A percentile compares a stretch with the other conserved stretches of the same genome.
Evolutionary conservation across 2,329 filamentous ascomycete genomes (phyloP).

Genomic region (Colletotrichum sp.): DNA sequence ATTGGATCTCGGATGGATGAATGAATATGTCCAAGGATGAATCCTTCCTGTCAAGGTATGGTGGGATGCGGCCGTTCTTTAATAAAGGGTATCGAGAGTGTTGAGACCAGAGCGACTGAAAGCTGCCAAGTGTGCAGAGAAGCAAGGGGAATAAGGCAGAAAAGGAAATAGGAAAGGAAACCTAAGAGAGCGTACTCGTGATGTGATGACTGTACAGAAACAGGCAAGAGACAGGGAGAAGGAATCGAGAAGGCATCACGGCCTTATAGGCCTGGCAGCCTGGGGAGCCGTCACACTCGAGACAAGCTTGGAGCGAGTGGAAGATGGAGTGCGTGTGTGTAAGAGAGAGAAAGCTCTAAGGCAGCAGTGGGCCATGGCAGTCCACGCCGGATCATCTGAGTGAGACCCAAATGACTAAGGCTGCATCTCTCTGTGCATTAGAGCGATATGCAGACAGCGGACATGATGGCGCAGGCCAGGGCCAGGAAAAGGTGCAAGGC

Average conservation of each 20-base stretch:
- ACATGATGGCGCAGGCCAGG: slow-evolving; percentile 26
- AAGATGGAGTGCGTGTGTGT: slow-evolving; percentile 26
- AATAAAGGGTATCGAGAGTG: slow-evolving; percentile 5
- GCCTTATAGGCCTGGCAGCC: slow-evolving; percentile 59
- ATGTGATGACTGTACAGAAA: slow-evolving; percentile 21
- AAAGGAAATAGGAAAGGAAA: slow-evolving; percentile 26
- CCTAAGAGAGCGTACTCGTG: slow-evolving; percentile 25
- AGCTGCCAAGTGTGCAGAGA: slow-evolving; percentile 11
- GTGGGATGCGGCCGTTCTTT: slow-evolving; percentile 7
- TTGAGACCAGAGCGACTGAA: neutral
- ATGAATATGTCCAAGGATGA: neutral
- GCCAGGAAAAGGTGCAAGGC: slow-evolving; percentile 27
- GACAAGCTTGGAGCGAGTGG: slow-evolving; percentile 28
- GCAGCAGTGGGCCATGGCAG: slow-evolving; percentile 19
- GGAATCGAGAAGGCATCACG: slow-evolving; percentile 50
- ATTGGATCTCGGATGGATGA: neutral
- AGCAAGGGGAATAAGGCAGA: slow-evolving; percentile 26
- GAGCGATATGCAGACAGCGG: slow-evolving; percentile 20
- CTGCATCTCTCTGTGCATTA: slow-evolving; percentile 27
- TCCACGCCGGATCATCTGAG: slow-evolving; percentile 21
- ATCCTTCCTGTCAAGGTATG: slow-evolving; percentile 20
- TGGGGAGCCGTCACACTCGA: slow-evolving; percentile 35
- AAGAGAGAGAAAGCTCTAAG: slow-evolving; percentile 17
- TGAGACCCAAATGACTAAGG: slow-evolving; percentile 25
- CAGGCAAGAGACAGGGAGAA: slow-evolving; percentile 21